Percentiles rank a stretch among this genome's conserved stretches.
These are phyloP conservation scores for Jamesozyma hellenica DNA, from an alignment of 805 yeast species.

Conservation along the genomic window DNA sequence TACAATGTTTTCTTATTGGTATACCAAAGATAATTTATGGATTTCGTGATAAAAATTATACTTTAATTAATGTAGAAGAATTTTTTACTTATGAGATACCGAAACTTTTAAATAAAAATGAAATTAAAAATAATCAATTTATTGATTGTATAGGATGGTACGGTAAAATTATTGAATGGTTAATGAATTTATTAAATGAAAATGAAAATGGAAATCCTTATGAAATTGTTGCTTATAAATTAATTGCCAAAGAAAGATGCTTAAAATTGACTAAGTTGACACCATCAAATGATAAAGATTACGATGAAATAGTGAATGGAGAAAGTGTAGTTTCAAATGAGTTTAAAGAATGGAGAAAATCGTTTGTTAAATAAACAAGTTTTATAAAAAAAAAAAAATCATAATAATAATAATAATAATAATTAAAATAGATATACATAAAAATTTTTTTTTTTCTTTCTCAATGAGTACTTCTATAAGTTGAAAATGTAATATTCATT, in stretches of 20 bases:
- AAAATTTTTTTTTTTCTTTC: neutral
- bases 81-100: constrained; percentile 75
- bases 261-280: constrained; percentile 39
- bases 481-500: constrained; percentile 43
- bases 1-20: constrained; percentile 86
- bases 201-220: constrained; percentile 35
- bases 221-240: constrained; percentile 47
- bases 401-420: neutral
- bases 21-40: constrained; percentile 74
- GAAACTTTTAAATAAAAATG: constrained; percentile 39
- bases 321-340: constrained; percentile 36
- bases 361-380: constrained; percentile 4
- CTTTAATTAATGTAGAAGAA: constrained; percentile 59
- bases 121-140: constrained; percentile 47
- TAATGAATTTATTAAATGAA: constrained; percentile 34
- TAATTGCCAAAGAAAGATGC: constrained; percentile 40
- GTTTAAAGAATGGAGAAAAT: constrained; percentile 44
- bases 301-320: constrained; percentile 32
- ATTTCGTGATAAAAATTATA: constrained; percentile 63
- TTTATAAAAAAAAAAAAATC: too few species aligned
- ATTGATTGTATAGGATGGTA: constrained; percentile 75
- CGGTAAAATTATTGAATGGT: constrained; percentile 75
- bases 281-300: constrained; percentile 27
- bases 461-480: constrained; percentile 30
- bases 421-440: neutral